Evolutionary conservation across 1,139 yeast species (phyloP), one percentile per base, ranked within the genome.

Genomic region (Candida pseudoviswanathii): DNA sequence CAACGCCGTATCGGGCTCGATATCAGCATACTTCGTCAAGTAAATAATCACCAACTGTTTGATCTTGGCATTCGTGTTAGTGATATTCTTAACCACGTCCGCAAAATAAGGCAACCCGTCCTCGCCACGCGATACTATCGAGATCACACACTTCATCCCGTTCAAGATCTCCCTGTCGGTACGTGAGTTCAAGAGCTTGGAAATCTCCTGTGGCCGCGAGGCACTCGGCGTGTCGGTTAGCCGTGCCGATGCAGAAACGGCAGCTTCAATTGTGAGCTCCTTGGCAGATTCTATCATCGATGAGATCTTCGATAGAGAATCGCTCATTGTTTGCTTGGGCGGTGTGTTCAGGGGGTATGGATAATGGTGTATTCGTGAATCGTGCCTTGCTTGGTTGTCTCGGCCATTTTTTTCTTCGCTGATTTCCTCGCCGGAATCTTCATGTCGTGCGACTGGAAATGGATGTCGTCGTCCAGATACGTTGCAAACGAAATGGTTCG

Each of bases 21-120:
- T 71, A 55, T 89, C 96, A 10, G 97, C 96, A 65, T 84, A 92
- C 48, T 89, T 78, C 30, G 85, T 72, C 46, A 94, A 70, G 59
- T 90, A 91, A 0, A 87, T 77, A 66, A 90, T 84, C 4, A 94
- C 97, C 63, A 94, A 75, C 58, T 86, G 84, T 53, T 89, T 81
- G 41, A 90, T 81, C 57, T 85, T 87, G 32, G 83, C 63, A 58
- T 85, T 89, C 9, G 81, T 63, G 10, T 94, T 85, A 3, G 92
- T 88, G 42, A 92, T 84, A 64, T 91, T 91, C 67, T 92, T 92
- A 51, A 94, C 88, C 9, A 95, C 96, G 60, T 89, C 94, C 0
- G 96, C 89, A 66, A 92, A 91, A 63, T 81, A 87, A 47, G 78
- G 80, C 6, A 78, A 64, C 4, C 80, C 84, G 56, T 80, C 84